Percentiles rank a stretch among this genome's conserved stretches.
These are phyloP conservation scores for Selaginella moellendorffii DNA, from an alignment of 75 land plant genomes.

Conservation along the genomic window DNA sequence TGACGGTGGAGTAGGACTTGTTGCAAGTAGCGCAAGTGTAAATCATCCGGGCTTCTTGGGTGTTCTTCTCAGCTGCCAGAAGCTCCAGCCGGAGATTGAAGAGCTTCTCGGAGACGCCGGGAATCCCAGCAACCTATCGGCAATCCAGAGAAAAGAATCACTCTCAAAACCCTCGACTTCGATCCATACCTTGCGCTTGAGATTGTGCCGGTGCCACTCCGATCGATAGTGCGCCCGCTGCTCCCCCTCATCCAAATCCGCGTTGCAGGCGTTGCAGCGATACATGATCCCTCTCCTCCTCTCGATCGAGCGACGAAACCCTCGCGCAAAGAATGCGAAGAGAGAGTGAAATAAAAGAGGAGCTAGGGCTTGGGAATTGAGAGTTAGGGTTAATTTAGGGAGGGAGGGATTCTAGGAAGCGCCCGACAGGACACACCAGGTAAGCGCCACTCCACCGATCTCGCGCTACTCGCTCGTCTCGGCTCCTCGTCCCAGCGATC, in stretches of 20 bases:
- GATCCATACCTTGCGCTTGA: constrained; percentile 65
- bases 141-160: constrained; percentile 2
- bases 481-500: too few species aligned
- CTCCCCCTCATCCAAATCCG: constrained; percentile 48
- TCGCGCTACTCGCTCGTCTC: too few species aligned
- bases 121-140: constrained; percentile 72
- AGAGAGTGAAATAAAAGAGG: too few species aligned
- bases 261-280: constrained; percentile 81
- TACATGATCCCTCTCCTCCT: constrained; percentile 15
- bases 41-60: constrained; percentile 32
- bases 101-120: constrained; percentile 79
- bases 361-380: too few species aligned
- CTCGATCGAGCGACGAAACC: too few species aligned
- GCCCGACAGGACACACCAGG: too few species aligned
- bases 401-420: too few species aligned
- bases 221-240: constrained; percentile 80
- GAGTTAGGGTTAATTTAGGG: too few species aligned
- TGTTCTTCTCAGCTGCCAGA: constrained; percentile 53
- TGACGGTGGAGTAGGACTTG: constrained; percentile 58
- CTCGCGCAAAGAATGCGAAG: too few species aligned
- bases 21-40: constrained; percentile 59
- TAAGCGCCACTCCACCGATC: too few species aligned
- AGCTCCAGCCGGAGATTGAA: constrained; percentile 61
- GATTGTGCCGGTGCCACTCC: constrained; percentile 98
- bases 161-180: neutral